phyloP scores from a whole-genome alignment of 345 rosid genomes.

The Murraya koenigii region DNA sequence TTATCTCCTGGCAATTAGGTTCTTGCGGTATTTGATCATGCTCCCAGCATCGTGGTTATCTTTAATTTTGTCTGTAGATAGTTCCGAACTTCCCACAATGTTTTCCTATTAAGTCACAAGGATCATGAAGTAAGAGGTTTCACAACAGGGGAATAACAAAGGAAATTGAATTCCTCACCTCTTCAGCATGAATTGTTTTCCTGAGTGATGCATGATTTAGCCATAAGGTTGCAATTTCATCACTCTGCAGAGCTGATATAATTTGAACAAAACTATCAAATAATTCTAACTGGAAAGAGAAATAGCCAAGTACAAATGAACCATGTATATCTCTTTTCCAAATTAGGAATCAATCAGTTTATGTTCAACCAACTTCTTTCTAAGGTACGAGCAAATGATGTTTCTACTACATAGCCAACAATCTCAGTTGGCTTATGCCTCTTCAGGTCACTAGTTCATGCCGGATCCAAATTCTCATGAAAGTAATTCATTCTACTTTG shows the following conservation, averaged over 20 bases:
- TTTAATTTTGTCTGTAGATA: constrained; percentile 39
- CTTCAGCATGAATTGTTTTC: constrained; percentile 67
- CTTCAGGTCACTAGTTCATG: too few species aligned
- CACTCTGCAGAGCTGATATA: constrained; percentile 42
- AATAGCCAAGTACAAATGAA: not conserved
- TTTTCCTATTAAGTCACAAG: constrained; percentile 31
- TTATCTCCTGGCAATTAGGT: constrained; percentile 64
- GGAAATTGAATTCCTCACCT: constrained; percentile 29
- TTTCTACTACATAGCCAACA: too few species aligned
- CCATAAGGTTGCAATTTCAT: constrained; percentile 79
- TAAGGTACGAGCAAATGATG: too few species aligned
- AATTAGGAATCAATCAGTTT: too few species aligned
- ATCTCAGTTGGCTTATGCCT: too few species aligned
- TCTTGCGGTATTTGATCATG: constrained; percentile 79
- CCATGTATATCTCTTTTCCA: too few species aligned
- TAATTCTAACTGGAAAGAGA: not conserved
- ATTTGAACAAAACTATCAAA: not conserved
- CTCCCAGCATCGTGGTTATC: constrained; percentile 59
- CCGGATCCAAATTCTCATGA: too few species aligned
- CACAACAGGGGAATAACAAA: not conserved
- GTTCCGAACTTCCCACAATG: constrained; percentile 46
- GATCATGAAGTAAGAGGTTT: not conserved
- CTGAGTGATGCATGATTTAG: constrained; percentile 66
- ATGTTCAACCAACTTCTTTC: too few species aligned
- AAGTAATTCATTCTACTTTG: too few species aligned